Evolutionary conservation across 352 stramenopile genomes (phyloP), one percentile per base, ranked within the genome.

Genomic region (Globisporangium cederbergense): DNA sequence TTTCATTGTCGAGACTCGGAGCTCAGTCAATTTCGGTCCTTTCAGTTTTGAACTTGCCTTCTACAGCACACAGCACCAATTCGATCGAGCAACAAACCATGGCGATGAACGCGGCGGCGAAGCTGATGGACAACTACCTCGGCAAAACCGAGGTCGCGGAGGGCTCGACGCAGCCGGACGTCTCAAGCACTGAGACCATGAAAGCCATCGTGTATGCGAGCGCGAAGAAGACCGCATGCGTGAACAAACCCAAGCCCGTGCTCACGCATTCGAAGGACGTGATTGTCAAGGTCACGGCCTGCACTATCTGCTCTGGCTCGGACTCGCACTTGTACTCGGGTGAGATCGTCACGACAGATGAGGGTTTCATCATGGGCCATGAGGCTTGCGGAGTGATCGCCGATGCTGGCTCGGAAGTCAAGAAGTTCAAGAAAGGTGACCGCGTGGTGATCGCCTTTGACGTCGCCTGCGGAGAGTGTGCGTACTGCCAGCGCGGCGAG

Each of bases 371-470:
- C 30, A 50, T 91, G 14, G 85, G 85, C 46, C 88, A 78, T 46
- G 85, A 93, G 62, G 81, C 78, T 25, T 71, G 89, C 3, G 85
- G 85, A 2, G 34, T 89, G n/a, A 68, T 93, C 9, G 68, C 86
- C 11, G 68, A 74, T n/a, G 70, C 85, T 0, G 85, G 85, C 14
- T 58, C 71, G 9, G 67, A 86, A 5, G 73, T 92, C 36, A 58
- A 58, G 16, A 76, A 78, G 32, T 58, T 94, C 46, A 81, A 79
- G 45, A 52, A 71, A 10, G 85, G 85, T 55, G 81, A 94, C 55
- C 81, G 76, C 53, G 83, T 94, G 20, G 83, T 86, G 50, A 70
- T 90, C n/a, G 80, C 83, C 54, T 91, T 90, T 51, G 78, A 83
- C 14, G 66, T 86, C 14, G 78, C 80, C 14, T 93, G 85, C 55